These are phyloP conservation scores for Meredithiella fracta DNA, from an alignment of 2,329 filamentous ascomycete species.

Conservation along the genomic window DNA sequence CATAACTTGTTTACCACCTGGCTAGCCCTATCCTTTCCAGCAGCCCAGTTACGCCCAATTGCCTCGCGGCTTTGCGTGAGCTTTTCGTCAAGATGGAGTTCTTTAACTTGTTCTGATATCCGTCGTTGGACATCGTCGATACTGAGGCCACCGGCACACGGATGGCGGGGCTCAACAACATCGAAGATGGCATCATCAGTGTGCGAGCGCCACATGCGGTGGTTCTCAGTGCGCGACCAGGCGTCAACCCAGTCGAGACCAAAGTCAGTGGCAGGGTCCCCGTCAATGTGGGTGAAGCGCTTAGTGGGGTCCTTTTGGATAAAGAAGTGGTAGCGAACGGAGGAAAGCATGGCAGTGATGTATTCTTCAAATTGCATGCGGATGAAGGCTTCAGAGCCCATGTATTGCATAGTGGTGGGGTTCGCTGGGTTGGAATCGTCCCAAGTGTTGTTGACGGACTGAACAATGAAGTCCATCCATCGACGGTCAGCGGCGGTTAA, in stretches of 20 bases:
- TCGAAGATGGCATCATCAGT: slow-evolving; percentile 85
- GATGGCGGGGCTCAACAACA: slow-evolving; percentile 82
- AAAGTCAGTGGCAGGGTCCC: slow-evolving; percentile 75
- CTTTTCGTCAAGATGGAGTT: slow-evolving; percentile 82
- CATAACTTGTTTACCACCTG: slow-evolving; percentile 78
- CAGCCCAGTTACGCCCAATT: slow-evolving; percentile 75
- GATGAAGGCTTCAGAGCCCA: slow-evolving; percentile 94
- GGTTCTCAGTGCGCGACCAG: slow-evolving; percentile 82
- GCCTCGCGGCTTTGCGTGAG: slow-evolving; percentile 71
- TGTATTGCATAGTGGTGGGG: slow-evolving; percentile 89
- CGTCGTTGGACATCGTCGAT: slow-evolving; percentile 90
- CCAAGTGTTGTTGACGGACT: slow-evolving; percentile 92
- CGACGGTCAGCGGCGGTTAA: slow-evolving; percentile 77
- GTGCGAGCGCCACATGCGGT: slow-evolving; percentile 66
- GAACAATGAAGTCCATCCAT: slow-evolving; percentile 92
- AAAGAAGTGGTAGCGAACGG: slow-evolving; percentile 75
- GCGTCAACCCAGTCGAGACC: slow-evolving; percentile 68
- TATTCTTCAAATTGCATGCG: slow-evolving; percentile 96
- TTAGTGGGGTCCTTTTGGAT: slow-evolving; percentile 36
- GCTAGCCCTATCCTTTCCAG: slow-evolving; percentile 74
- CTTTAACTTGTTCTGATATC: slow-evolving; percentile 79
- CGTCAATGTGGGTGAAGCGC: slow-evolving; percentile 51
- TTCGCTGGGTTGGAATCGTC: slow-evolving; percentile 75
- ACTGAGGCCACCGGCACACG: slow-evolving; percentile 77
- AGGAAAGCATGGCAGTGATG: slow-evolving; percentile 69